Evolutionary conservation across 1,284 basidiomycete genomes (phyloP).

Genomic region (Ceratobasidium sp.): DNA sequence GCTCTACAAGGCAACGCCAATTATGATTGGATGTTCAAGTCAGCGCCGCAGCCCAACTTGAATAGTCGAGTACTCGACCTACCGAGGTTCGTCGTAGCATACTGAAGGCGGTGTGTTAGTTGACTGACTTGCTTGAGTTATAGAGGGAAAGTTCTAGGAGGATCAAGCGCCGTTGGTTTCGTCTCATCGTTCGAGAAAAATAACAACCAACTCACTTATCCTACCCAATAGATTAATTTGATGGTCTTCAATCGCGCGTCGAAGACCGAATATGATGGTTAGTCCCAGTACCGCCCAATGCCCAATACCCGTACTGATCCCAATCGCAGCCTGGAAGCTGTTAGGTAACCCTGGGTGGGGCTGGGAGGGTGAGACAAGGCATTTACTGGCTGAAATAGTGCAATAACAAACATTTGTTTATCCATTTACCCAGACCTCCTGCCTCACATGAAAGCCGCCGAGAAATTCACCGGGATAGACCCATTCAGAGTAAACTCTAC

Average conservation of each 20-base stretch:
- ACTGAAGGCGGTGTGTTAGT: not conserved
- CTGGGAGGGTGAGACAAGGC: constrained; percentile 52
- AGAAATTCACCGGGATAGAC: constrained; percentile 53
- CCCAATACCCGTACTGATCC: constrained; percentile 48
- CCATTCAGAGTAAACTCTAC: constrained; percentile 49
- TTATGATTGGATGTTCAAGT: constrained; percentile 51
- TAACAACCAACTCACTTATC: not conserved
- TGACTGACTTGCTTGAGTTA: not conserved
- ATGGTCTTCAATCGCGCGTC: constrained; percentile 36
- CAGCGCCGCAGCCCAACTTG: constrained; percentile 44
- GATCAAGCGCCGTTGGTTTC: constrained; percentile 24
- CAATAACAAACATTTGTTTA: not conserved
- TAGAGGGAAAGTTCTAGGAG: constrained; percentile 41
- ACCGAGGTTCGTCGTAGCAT: constrained; percentile 8
- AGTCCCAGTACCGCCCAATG: constrained; percentile 47
- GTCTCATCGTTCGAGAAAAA: too few species aligned
- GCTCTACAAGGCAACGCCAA: constrained; percentile 46
- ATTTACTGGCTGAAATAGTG: not conserved
- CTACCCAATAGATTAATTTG: constrained; percentile 15
- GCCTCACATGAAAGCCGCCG: constrained; percentile 58
- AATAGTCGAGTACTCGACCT: constrained; percentile 22
- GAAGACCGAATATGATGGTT: constrained; percentile 40
- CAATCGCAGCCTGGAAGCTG: constrained; percentile 42
- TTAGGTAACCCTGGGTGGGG: constrained; percentile 53
- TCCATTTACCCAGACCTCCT: constrained; percentile 50